Evolutionary conservation across 2,329 filamentous ascomycete genomes (phyloP).

Genomic region (Exophiala sp.): DNA sequence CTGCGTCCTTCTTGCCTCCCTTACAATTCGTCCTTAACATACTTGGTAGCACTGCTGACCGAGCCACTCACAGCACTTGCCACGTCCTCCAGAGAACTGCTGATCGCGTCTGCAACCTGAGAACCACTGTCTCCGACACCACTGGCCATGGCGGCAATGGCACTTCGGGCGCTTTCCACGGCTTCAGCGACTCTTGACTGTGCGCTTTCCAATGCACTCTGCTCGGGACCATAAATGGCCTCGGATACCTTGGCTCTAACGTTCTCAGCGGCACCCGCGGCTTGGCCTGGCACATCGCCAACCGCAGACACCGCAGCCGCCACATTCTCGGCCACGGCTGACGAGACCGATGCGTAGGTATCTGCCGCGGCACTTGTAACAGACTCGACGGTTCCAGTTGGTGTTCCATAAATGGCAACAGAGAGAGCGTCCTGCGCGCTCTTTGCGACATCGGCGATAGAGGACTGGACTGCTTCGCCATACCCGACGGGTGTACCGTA

Average conservation of each 20-base stretch:
- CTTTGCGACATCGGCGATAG: conserved; percentile 49
- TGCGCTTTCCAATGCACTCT: conserved; percentile 35
- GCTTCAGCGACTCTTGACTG: conserved; percentile 32
- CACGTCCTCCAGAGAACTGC: conserved; percentile 41
- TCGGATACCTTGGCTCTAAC: conserved; percentile 36
- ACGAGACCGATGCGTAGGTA: conserved; percentile 43
- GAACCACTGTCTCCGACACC: conserved; percentile 28
- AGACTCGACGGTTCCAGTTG: conserved; percentile 44
- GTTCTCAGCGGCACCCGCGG: conserved; percentile 24
- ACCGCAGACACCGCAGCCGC: conserved; percentile 31
- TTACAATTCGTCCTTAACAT: conserved; percentile 50
- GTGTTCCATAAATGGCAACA: conserved; percentile 52
- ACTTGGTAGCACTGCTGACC: conserved; percentile 38
- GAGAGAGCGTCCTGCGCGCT: conserved; percentile 53
- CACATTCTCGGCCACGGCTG: conserved; percentile 41
- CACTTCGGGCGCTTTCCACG: conserved; percentile 35
- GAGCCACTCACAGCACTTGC: conserved; percentile 43
- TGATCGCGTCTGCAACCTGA: conserved; percentile 37
- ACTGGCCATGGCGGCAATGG: conserved; percentile 33
- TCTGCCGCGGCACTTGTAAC: conserved; percentile 40
- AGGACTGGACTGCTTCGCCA: conserved; percentile 49
- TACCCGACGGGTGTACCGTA: conserved; percentile 51
- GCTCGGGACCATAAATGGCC: conserved; percentile 44
- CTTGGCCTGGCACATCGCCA: conserved; percentile 13
- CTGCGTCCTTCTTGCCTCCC: background rate